phyloP scores from a whole-genome alignment of 2,329 filamentous ascomycete species.

The Calonectria montana region DNA sequence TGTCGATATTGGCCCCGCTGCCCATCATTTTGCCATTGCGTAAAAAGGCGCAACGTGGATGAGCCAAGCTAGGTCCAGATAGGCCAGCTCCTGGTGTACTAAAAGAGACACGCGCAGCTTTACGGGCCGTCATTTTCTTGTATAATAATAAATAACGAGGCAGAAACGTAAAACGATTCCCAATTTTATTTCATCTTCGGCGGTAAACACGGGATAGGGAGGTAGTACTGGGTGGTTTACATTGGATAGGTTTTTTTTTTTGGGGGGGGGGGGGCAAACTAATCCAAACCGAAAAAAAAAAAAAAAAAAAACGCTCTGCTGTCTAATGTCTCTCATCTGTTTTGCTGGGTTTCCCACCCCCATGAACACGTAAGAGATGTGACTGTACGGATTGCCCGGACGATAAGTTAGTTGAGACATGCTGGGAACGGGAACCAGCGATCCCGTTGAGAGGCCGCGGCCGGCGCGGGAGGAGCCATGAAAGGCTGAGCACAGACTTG shows the following conservation, averaged over 20 bases:
- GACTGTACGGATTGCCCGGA: slow-evolving; percentile 12
- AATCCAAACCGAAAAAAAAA: neutral
- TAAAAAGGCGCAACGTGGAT: slow-evolving; percentile 46
- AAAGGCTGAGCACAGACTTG: slow-evolving; percentile 6
- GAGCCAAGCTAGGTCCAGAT: slow-evolving; percentile 27
- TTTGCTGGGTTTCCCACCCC: neutral
- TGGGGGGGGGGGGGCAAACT: neutral
- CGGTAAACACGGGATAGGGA: slow-evolving; percentile 13
- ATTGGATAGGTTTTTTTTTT: slow-evolving; percentile 5
- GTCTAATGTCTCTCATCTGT: slow-evolving; percentile 11
- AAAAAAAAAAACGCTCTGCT: slow-evolving; percentile 13
- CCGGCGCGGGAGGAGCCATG: neutral
- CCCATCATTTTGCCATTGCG: slow-evolving; percentile 34
- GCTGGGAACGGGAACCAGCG: neutral
- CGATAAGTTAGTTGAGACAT: slow-evolving; percentile 15
- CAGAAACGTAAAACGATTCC: slow-evolving; percentile 20
- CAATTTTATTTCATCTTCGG: slow-evolving; percentile 6
- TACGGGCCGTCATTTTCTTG: slow-evolving; percentile 8
- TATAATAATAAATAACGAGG: slow-evolving; percentile 12
- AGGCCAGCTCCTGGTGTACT: slow-evolving; percentile 5
- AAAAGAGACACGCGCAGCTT: slow-evolving; percentile 15
- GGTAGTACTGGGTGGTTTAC: slow-evolving; percentile 4
- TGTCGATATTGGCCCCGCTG: slow-evolving; percentile 30
- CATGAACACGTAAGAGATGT: slow-evolving; percentile 23
- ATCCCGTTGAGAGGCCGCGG: neutral